Base-by-base conservation (phyloP, 2,329 filamentous ascomycete genomes). In the Zymoseptoria crescenta region DNA sequence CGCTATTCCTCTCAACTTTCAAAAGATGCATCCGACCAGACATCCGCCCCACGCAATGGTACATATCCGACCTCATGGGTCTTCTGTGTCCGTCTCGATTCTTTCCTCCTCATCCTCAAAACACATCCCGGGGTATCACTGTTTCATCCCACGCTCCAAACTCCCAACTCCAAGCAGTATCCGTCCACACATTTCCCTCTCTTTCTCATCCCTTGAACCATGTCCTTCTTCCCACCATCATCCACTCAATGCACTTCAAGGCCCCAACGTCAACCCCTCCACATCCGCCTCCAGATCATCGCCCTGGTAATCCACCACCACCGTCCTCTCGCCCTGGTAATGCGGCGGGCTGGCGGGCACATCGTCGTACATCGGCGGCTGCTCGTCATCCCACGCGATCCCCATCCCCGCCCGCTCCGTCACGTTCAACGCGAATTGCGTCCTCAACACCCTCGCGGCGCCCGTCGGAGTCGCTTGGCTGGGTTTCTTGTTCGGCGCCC, bases 381-480 rank as follows among this genome's bases (percentile, higher is more conserved):
- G 86, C 78, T 99, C 93, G 75, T 96, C 93, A 67, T 97, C 93
- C 93, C 94, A 99, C 67, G 88, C 90, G 68, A 99, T 92, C 55
- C 93, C 92, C 72, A 96, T 83, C 19, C 93, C 93, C 20, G 84
- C 83, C 60, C 89, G 84, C 76, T 96, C 88, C 3, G 92, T 96
- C 57, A 97, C 81, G 59, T 85, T 79, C 56, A 94, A 81, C 68
- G 83, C 85, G 78, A 96, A 97, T 73, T 96, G 90, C 83, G 96
- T 96, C 65, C 93, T 84, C 61, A 99, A 80, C 56, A 97, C 93
- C 64, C 93, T 85, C 0, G 93, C 94, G 2, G 91, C 88, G 61
- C 93, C 93, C 0, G 93, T 96, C 54, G 92, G 91, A 0, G 90
- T 92, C 53, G 89, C 83, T 55, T 91, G 79, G 72, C 86, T 87